A percentile compares a stretch with the other conserved stretches of the same genome.
Conservation (phyloP, 371 early-diverging fungal genomes). For the Umbelopsis sp. region DNA sequence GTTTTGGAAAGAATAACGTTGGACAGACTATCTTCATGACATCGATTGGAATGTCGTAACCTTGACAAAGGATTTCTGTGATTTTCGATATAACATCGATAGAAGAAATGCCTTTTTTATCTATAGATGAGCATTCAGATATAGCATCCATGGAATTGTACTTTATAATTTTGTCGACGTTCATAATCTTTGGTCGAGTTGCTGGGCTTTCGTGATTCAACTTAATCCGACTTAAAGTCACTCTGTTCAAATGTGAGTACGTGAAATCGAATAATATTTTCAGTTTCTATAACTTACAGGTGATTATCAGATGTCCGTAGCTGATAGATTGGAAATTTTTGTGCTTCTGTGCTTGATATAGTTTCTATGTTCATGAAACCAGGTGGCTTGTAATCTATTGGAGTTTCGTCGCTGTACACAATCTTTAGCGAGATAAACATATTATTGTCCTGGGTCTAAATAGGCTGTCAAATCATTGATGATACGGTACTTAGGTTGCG, state of each 20-base stretch:
- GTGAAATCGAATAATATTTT: background rate
- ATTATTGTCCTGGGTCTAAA: background rate
- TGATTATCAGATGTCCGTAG: background rate
- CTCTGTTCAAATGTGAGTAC: background rate
- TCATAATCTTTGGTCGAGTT: background rate
- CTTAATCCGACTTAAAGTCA: background rate
- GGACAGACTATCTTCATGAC: constrained; percentile 8
- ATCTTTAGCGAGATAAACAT: background rate
- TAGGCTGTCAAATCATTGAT: background rate
- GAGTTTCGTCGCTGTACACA: background rate
- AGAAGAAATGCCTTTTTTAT: background rate
- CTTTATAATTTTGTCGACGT: too few species aligned
- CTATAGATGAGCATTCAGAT: background rate
- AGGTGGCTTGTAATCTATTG: background rate
- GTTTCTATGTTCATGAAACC: background rate
- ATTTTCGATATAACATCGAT: background rate
- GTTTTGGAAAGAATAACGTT: background rate
- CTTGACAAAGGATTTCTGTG: background rate
- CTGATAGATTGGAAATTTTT: background rate
- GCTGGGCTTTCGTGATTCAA: background rate
- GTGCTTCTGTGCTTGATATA: background rate
- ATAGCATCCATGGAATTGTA: background rate
- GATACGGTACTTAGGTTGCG: background rate
- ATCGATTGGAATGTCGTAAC: background rate
- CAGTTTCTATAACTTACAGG: background rate